A percentile compares a stretch with the other conserved stretches of the same genome.
phyloP scores from a whole-genome alignment of 2,329 filamentous ascomycete species.

The Microascus cirrosus region DNA sequence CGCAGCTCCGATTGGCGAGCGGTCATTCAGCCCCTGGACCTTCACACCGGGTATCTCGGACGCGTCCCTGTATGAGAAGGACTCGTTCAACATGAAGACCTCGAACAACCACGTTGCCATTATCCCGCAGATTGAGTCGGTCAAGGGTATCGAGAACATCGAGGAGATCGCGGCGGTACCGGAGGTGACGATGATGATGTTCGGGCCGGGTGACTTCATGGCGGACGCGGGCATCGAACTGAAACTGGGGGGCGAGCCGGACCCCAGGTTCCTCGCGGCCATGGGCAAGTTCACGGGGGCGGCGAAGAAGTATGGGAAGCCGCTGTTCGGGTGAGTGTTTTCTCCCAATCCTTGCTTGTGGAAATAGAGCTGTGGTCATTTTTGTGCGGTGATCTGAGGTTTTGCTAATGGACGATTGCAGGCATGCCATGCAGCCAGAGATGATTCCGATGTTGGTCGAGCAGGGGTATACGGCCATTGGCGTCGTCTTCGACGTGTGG shows the following conservation, averaged over 20 bases:
- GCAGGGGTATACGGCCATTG: conserved; percentile 6
- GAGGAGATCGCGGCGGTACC: conserved; percentile 12
- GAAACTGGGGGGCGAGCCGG: not conserved
- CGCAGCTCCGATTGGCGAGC: conserved; percentile 9
- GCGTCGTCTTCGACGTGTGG: conserved; percentile 8
- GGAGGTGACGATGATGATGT: conserved; percentile 9
- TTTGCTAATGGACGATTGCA: no score
- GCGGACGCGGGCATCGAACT: conserved; percentile 8
- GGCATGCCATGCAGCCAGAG: no score
- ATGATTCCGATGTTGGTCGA: conserved; percentile 7
- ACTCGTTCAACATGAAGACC: conserved; percentile 12
- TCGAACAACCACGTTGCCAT: conserved; percentile 12
- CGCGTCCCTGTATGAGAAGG: conserved; percentile 10
- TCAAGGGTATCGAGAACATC: conserved; percentile 12
- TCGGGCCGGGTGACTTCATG: conserved; percentile 11
- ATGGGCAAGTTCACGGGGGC: not conserved
- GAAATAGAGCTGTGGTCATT: no score
- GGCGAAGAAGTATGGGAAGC: no score
- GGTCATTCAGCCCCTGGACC: conserved; percentile 11
- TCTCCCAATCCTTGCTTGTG: no score
- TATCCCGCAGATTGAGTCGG: conserved; percentile 12
- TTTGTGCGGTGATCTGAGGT: no score
- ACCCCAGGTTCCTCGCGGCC: conserved; percentile 3
- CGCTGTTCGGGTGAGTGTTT: no score
- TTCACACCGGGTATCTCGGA: conserved; percentile 11